These are phyloP conservation scores for Sporisorium sorghi DNA, from an alignment of 1,284 basidiomycete genomes.

Conservation along the genomic window DNA sequence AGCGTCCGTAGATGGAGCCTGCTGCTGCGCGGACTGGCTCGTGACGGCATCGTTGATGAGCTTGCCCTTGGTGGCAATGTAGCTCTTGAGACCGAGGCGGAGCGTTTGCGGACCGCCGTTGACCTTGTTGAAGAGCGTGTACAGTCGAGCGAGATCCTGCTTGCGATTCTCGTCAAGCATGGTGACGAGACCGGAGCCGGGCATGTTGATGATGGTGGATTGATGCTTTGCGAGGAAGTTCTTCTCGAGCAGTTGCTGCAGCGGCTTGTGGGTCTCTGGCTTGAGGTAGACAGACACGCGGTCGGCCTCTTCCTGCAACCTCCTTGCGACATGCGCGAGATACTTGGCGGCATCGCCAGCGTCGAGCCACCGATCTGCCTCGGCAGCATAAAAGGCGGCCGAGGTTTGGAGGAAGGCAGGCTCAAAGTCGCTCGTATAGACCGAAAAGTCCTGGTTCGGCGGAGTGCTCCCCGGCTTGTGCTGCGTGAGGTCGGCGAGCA, in stretches of 20 bases:
- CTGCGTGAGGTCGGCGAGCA: slow-evolving; percentile 79
- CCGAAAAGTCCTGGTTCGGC: slow-evolving; percentile 70
- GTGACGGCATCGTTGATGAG: slow-evolving; percentile 78
- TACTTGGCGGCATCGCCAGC: slow-evolving; percentile 85
- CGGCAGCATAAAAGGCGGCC: slow-evolving; percentile 81
- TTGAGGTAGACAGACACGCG: slow-evolving; percentile 91
- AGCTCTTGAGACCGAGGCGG: slow-evolving; percentile 79
- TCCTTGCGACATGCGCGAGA: slow-evolving; percentile 83
- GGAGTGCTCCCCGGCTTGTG: slow-evolving; percentile 36
- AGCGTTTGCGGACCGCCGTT: slow-evolving; percentile 75
- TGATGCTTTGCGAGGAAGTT: slow-evolving; percentile 84
- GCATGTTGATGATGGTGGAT: slow-evolving; percentile 79
- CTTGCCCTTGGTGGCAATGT: slow-evolving; percentile 81
- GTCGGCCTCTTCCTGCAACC: slow-evolving; percentile 85
- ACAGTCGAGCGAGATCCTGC: slow-evolving; percentile 83
- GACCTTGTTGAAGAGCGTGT: slow-evolving; percentile 81
- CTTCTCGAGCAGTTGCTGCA: slow-evolving; percentile 82
- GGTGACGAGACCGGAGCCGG: slow-evolving; percentile 83
- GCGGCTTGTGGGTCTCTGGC: slow-evolving; percentile 77
- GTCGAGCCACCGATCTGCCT: slow-evolving; percentile 80
- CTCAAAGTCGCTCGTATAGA: slow-evolving; percentile 89
- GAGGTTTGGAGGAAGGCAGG: slow-evolving; percentile 84
- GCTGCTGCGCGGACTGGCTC: slow-evolving; percentile 16
- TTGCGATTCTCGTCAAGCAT: slow-evolving; percentile 87
- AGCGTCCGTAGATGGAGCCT: no score